Percentiles rank a stretch among this genome's conserved stretches.
phyloP scores from a whole-genome alignment of 805 yeast genomes.

The Scheffersomyces stipitis region DNA sequence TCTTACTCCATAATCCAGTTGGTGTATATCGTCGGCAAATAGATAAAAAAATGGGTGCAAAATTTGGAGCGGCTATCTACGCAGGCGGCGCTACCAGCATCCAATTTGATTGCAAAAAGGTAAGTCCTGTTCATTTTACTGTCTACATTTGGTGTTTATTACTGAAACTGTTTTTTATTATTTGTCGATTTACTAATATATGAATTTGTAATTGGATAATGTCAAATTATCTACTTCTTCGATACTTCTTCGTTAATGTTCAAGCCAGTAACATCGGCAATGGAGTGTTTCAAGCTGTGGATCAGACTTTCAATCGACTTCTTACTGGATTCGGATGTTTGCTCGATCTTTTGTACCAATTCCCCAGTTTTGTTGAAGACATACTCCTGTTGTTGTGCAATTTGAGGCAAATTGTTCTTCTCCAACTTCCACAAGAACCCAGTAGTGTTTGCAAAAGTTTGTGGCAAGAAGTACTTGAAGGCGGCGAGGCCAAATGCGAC shows the following conservation, averaged over 20 bases:
- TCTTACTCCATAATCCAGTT: too few relatives aligned
- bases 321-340: constrained; percentile 40
- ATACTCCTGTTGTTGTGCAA: constrained; percentile 61
- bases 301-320: constrained; percentile 35
- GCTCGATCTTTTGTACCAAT: constrained; percentile 44
- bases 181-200: too few relatives aligned
- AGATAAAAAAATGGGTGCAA: too few relatives aligned
- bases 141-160: too few relatives aligned
- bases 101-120: too few relatives aligned
- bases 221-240: constrained; percentile 34
- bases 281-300: constrained; percentile 38
- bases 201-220: neutral
- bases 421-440: constrained; percentile 61
- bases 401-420: constrained; percentile 55
- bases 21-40: too few relatives aligned
- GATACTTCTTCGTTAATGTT: constrained; percentile 61
- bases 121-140: too few relatives aligned
- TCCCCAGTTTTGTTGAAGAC: constrained; percentile 47
- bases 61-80: too few relatives aligned
- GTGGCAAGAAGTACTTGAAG: constrained; percentile 70
- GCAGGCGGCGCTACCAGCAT: too few relatives aligned
- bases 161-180: too few relatives aligned
- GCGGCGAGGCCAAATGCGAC: constrained; percentile 59
- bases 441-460: constrained; percentile 63
- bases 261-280: constrained; percentile 65